Evolutionary conservation across 2,329 filamentous ascomycete genomes (phyloP).

Genomic region (Cladosporium sp.): DNA sequence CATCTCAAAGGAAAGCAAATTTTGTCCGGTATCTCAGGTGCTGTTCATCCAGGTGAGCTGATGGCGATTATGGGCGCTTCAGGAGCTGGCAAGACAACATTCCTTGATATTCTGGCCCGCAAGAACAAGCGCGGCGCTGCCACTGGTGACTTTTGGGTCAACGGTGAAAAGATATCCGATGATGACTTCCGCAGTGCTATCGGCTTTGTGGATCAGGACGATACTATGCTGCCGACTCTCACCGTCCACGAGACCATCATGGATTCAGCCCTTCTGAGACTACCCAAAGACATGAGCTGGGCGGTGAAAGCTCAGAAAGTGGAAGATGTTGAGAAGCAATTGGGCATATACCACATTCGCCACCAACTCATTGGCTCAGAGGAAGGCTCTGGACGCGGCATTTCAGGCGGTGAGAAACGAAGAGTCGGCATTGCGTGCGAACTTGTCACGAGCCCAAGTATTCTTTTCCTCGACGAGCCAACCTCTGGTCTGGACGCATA

Average conservation of each 20-base stretch:
- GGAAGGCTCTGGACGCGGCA: conserved; percentile 87
- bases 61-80: conserved; percentile 98
- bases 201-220: conserved; percentile 96
- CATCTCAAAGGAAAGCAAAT: conserved; percentile 83
- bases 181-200: conserved; percentile 85
- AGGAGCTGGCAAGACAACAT: conserved; percentile 94
- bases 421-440: conserved; percentile 97
- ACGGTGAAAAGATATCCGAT: conserved; percentile 83
- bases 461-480: conserved; percentile 93
- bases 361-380: conserved; percentile 95
- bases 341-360: conserved; percentile 89
- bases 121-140: conserved; percentile 90
- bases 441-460: conserved; percentile 92
- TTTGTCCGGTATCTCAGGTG: conserved; percentile 71
- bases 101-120: conserved; percentile 88
- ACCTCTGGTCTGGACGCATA: conserved; percentile 94
- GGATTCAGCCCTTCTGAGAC: conserved; percentile 82
- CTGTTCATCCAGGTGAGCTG: conserved; percentile 90
- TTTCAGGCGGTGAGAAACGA: conserved; percentile 94
- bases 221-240: conserved; percentile 90
- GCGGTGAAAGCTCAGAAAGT: conserved; percentile 86
- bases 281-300: conserved; percentile 88
- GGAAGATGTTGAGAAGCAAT: conserved; percentile 87
- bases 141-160: conserved; percentile 81
- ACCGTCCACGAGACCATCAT: conserved; percentile 98